phyloP scores from a whole-genome alignment of 139 green algal species.

The Dunaliella primolecta region DNA sequence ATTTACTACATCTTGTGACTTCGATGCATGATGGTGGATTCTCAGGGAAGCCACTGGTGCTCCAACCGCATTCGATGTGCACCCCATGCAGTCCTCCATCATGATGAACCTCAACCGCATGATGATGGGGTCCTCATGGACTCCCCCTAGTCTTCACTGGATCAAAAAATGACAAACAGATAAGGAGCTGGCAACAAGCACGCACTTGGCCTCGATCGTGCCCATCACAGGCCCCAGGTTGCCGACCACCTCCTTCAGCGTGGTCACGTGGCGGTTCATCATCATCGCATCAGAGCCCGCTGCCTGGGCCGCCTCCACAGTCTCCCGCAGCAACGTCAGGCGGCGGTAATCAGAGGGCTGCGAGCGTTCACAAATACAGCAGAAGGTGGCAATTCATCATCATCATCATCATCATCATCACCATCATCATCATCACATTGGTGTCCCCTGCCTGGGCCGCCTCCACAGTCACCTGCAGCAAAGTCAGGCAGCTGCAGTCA shows the following conservation, averaged over 20 bases:
- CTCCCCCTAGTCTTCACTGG: no score
- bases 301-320: conserved; percentile 15
- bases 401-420: conserved; percentile 1
- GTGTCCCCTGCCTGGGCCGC: background rate
- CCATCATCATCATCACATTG: background rate
- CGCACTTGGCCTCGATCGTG: conserved; percentile 22
- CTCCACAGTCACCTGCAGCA: conserved; percentile 28
- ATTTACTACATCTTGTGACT: no score
- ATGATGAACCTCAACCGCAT: no score
- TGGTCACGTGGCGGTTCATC: conserved; percentile 3
- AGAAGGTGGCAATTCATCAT: conserved; percentile 32
- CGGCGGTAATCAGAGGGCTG: background rate
- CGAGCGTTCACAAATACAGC: conserved; percentile 21
- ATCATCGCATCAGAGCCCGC: background rate
- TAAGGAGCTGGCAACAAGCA: no score
- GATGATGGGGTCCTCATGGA: no score
- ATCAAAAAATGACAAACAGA: no score
- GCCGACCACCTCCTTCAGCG: conserved; percentile 29
- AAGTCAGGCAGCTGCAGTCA: conserved; percentile 1
- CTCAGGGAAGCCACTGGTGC: no score
- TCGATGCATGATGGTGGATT: no score
- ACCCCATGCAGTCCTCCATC: no score
- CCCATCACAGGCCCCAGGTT: conserved; percentile 38
- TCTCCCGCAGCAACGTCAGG: conserved; percentile 20
- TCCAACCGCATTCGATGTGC: no score